Conservation (phyloP, 208 protist species). For the Borovskyia barvae region DNA sequence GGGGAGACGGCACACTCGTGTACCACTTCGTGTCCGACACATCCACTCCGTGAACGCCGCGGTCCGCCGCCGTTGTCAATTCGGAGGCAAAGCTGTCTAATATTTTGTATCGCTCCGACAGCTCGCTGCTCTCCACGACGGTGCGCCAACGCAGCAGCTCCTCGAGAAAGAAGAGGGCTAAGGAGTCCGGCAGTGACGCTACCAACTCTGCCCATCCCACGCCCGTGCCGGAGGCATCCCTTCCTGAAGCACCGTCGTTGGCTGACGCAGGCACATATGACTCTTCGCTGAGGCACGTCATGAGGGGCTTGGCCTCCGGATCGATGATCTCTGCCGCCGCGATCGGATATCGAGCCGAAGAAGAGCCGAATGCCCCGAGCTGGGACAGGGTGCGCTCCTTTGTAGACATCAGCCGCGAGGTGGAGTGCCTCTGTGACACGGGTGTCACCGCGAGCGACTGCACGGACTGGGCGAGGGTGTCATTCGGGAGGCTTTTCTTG, state of each 20-base stretch:
- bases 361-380: no score
- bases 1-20: conserved; percentile 33
- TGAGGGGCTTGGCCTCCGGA: conserved; percentile 23
- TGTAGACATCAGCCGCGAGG: conserved; percentile 3
- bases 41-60: conserved; percentile 10
- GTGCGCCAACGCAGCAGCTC: conserved; percentile 61
- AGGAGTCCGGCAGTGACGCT: conserved; percentile 20
- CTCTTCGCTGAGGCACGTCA: conserved; percentile 36
- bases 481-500: no score
- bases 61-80: conserved; percentile 4
- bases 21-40: conserved; percentile 55
- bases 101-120: conserved; percentile 36
- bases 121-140: conserved; percentile 32
- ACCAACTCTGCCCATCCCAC: conserved; percentile 37
- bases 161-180: conserved; percentile 60
- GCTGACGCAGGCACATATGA: neutral
- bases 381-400: no score
- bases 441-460: conserved; percentile 3
- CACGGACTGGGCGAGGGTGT: conserved; percentile 16
- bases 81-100: conserved; percentile 27
- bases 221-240: neutral
- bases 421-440: conserved; percentile 5
- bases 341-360: no score
- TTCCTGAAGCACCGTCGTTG: neutral
- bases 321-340: neutral